Percentiles rank a stretch among this genome's conserved stretches.
These are phyloP conservation scores for Pseudogymnoascus sp. DNA, from an alignment of 2,329 filamentous ascomycete species.

Conservation along the genomic window DNA sequence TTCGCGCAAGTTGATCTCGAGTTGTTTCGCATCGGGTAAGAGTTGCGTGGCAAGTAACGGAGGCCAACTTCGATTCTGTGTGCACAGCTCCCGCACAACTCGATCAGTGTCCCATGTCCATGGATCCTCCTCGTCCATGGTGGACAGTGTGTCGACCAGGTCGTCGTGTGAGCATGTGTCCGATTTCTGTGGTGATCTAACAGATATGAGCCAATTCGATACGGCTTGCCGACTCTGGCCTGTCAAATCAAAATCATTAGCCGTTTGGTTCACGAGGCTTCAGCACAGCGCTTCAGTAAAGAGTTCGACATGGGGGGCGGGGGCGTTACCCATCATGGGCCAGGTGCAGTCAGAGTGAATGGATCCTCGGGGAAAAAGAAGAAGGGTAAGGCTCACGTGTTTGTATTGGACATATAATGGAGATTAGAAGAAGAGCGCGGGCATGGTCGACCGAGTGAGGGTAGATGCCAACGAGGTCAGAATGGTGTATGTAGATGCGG, in stretches of 20 bases:
- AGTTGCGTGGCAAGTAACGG: slow-evolving; percentile 11
- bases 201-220: slow-evolving; percentile 4
- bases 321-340: neutral
- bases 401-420: neutral
- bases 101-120: slow-evolving; percentile 63
- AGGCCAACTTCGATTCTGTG: slow-evolving; percentile 40
- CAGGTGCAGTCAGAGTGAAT: neutral
- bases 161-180: slow-evolving; percentile 2
- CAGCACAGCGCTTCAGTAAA: neutral
- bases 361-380: neutral
- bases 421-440: neutral
- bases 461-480: neutral
- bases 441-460: neutral
- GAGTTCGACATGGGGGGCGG: neutral
- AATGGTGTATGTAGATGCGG: neutral
- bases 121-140: slow-evolving; percentile 49
- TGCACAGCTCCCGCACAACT: slow-evolving; percentile 59
- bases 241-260: neutral
- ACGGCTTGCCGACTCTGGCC: slow-evolving; percentile 4
- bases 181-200: neutral
- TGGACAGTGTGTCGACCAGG: slow-evolving; percentile 15
- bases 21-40: neutral
- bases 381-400: neutral
- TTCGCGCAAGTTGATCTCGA: neutral
- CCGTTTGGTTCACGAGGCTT: neutral